These are phyloP conservation scores for Aspergillus ochraceoroseus DNA, from an alignment of 2,329 filamentous ascomycete species.

Conservation along the genomic window DNA sequence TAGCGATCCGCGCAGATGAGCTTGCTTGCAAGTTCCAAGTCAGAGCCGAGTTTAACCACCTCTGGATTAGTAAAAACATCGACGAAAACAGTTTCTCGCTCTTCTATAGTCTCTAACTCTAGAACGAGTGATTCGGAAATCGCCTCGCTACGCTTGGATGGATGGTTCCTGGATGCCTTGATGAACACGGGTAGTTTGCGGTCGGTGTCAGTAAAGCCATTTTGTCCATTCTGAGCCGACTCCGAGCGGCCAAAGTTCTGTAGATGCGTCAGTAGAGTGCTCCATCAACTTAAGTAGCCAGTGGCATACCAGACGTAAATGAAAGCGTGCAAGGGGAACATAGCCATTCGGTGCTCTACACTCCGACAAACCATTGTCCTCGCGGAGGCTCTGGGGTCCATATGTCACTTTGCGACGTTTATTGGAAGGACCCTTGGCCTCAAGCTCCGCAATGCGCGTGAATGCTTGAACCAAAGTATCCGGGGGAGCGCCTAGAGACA, in stretches of 20 bases:
- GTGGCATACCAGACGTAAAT: conserved; percentile 30
- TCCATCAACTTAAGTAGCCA: background rate
- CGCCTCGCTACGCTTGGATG: background rate
- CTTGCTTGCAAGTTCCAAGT: conserved; percentile 23
- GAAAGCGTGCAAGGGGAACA: conserved; percentile 31
- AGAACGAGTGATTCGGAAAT: conserved; percentile 20
- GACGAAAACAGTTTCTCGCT: conserved; percentile 20
- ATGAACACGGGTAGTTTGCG: conserved; percentile 23
- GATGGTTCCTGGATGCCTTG: conserved; percentile 8
- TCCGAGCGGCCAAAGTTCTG: conserved; percentile 20
- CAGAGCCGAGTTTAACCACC: conserved; percentile 20
- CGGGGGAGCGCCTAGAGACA: conserved; percentile 22
- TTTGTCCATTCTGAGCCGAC: background rate
- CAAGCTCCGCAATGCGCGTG: conserved; percentile 14
- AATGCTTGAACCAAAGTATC: conserved; percentile 25
- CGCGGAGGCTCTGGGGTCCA: conserved; percentile 18
- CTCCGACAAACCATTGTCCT: conserved; percentile 17
- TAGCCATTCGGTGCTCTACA: conserved; percentile 27
- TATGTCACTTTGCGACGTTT: conserved; percentile 34
- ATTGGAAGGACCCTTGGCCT: conserved; percentile 20
- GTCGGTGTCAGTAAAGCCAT: background rate
- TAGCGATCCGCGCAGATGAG: conserved; percentile 28
- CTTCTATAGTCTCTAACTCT: conserved; percentile 19
- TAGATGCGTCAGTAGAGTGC: background rate
- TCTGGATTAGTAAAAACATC: conserved; percentile 17